Conservation (phyloP, 805 yeast species). For the Ogataea kodamae region DNA sequence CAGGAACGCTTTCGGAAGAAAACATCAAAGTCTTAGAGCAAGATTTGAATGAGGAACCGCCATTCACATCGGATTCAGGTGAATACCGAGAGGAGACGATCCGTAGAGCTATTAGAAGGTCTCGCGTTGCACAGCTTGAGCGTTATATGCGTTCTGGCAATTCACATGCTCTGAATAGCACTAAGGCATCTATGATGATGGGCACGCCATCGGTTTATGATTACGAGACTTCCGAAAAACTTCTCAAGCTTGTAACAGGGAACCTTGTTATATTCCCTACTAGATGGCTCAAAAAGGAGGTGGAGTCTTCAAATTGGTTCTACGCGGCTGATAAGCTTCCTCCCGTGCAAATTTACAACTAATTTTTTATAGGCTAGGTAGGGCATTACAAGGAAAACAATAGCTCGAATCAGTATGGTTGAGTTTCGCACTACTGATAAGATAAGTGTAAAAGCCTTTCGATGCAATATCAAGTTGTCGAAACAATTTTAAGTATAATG, state of each 20-base stretch:
- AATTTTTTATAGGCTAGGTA: slow-evolving; percentile 1
- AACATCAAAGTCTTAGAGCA: neutral
- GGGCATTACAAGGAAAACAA: slow-evolving; percentile 8
- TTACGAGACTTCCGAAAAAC: slow-evolving; percentile 69
- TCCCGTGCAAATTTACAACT: slow-evolving; percentile 91
- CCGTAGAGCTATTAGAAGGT: slow-evolving; percentile 23
- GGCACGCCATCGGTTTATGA: slow-evolving; percentile 39
- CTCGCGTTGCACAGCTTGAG: slow-evolving; percentile 30
- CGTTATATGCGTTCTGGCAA: slow-evolving; percentile 24
- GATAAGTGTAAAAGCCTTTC: slow-evolving; percentile 4
- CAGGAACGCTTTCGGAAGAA: neutral
- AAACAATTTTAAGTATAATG: slow-evolving; percentile 3
- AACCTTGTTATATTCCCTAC: slow-evolving; percentile 89
- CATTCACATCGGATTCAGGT: slow-evolving; percentile 8
- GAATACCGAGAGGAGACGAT: slow-evolving; percentile 10
- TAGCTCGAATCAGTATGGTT: neutral
- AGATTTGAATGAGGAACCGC: slow-evolving; percentile 2
- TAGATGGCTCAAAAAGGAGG: slow-evolving; percentile 84
- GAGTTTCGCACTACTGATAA: slow-evolving; percentile 11
- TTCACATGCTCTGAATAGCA: slow-evolving; percentile 10
- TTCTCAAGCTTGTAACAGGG: slow-evolving; percentile 73
- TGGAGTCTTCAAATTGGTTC: slow-evolving; percentile 92
- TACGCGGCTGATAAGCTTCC: slow-evolving; percentile 91
- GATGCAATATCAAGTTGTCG: slow-evolving; percentile 1
- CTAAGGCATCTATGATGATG: slow-evolving; percentile 12